phyloP scores from a whole-genome alignment of 306 rosid species.

The Vicia faba region DNA sequence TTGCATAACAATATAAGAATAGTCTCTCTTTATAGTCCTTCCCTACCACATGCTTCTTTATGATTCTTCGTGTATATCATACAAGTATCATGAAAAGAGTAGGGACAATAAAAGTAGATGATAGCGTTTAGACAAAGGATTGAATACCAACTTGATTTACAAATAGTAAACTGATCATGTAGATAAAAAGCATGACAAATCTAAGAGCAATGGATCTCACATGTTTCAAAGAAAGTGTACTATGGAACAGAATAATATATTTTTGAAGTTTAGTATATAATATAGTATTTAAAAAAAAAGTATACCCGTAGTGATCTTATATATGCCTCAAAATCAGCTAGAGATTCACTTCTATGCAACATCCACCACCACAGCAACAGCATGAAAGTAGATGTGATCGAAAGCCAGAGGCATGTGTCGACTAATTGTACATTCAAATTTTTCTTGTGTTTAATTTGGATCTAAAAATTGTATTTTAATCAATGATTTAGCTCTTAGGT shows the following conservation, averaged over 20 bases:
- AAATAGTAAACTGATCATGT: conserved; percentile 47
- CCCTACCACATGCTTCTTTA: conserved; percentile 19
- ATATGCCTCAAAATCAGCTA: conserved; percentile 56
- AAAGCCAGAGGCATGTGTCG: conserved; percentile 33
- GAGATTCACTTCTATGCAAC: conserved; percentile 58
- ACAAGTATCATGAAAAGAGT: conserved; percentile 47
- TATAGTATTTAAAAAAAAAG: conserved; percentile 33
- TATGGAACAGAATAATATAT: conserved; percentile 51
- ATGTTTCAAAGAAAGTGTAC: conserved; percentile 37
- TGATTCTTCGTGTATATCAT: conserved; percentile 36
- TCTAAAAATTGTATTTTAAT: background rate
- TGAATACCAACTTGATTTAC: conserved; percentile 36
- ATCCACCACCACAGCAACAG: conserved; percentile 53
- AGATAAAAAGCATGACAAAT: conserved; percentile 58
- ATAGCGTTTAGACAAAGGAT: conserved; percentile 47
- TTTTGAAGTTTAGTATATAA: conserved; percentile 42
- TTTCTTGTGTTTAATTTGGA: background rate
- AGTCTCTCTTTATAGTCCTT: background rate
- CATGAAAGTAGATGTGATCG: conserved; percentile 36
- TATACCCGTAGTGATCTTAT: conserved; percentile 56
- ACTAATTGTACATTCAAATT: background rate
- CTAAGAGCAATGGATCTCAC: conserved; percentile 42
- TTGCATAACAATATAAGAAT: conserved; percentile 6
- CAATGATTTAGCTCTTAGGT: background rate
- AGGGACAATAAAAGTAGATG: conserved; percentile 48